Base-by-base conservation (phyloP, 805 yeast species). In the Wickerhamiella slavikovae region DNA sequence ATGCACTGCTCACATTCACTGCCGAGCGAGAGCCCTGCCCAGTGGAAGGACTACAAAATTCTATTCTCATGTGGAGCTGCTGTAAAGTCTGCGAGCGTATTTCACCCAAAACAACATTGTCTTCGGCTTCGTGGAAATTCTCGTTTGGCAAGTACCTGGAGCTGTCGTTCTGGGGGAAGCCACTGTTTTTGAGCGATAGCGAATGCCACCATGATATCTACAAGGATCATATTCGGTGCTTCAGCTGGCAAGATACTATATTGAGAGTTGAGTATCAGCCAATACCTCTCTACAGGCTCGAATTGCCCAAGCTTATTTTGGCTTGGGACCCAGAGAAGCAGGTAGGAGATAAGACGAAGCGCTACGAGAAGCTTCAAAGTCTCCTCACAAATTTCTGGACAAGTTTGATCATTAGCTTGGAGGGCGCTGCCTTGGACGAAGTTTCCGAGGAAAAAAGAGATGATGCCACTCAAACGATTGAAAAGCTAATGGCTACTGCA, bases 91-190 rank as follows among this genome's bases (percentile, higher is more conserved):
- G 99, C 48, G 66, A 70, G 10, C 64, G 61, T 22, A 59, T 73
- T 0, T 71, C 92, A 2, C 89, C 94, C 0, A 69, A 75, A 4
- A 54, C 72, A 10, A 77, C 78, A 13, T 68, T 91, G 73, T 75
- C 77, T 41, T 85, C 80, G 28, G 71, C 71, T 23, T 71, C 95
- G 0, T 83, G 91, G 73, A 80, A 73, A 43, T 72, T 71, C 38
- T 85, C 96, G 0, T 73, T 89, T 51, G 98, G 96, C 1, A 91
- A 91, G 45, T 89, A 77, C 46, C 55, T 89, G 15, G 96, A 89
- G 53, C 55, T 83, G 15, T 58, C 75, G 18, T 83, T 83, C 46
- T 80, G 92, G 77, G 66, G 75, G 32, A 51, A 58, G 21, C 58
- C 55, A 13, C 54, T 68, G 22, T 57, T 65, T 10, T 56, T 69